Evolutionary conservation across 2,329 filamentous ascomycete genomes (phyloP).

Genomic region (Colletotrichum orchidophilum): DNA sequence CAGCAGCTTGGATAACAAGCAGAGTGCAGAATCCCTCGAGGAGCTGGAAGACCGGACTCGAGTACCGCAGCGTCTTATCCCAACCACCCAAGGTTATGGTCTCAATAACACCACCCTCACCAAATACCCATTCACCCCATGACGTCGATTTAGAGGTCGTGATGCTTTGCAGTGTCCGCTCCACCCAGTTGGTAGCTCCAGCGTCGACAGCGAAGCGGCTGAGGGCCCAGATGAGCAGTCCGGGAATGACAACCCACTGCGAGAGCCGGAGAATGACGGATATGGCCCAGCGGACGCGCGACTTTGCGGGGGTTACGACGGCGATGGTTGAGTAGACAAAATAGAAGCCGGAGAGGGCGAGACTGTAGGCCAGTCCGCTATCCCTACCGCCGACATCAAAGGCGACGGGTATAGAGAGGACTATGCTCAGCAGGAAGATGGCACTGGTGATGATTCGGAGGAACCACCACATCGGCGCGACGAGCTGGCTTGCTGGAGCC

Average conservation of each 20-base stretch:
- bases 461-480: slow-evolving; percentile 79
- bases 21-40: slow-evolving; percentile 96
- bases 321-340: slow-evolving; percentile 85
- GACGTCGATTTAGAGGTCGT: slow-evolving; percentile 70
- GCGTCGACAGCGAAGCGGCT: slow-evolving; percentile 94
- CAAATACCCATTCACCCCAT: slow-evolving; percentile 87
- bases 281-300: slow-evolving; percentile 77
- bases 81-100: slow-evolving; percentile 83
- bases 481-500: slow-evolving; percentile 38
- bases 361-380: slow-evolving; percentile 92
- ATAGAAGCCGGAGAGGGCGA: slow-evolving; percentile 90
- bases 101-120: slow-evolving; percentile 84
- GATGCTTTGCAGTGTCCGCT: slow-evolving; percentile 77
- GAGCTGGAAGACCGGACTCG: slow-evolving; percentile 92
- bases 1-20: slow-evolving; percentile 92
- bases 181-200: slow-evolving; percentile 81
- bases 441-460: slow-evolving; percentile 82
- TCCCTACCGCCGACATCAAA: slow-evolving; percentile 98
- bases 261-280: slow-evolving; percentile 75
- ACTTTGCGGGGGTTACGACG: slow-evolving; percentile 81
- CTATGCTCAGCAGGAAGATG: slow-evolving; percentile 88
- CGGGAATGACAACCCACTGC: slow-evolving; percentile 88
- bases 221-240: slow-evolving; percentile 91
- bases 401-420: slow-evolving; percentile 94
- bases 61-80: slow-evolving; percentile 90